Base-by-base conservation (phyloP, 306 rosid species). In the Begonia peltatifolia region DNA sequence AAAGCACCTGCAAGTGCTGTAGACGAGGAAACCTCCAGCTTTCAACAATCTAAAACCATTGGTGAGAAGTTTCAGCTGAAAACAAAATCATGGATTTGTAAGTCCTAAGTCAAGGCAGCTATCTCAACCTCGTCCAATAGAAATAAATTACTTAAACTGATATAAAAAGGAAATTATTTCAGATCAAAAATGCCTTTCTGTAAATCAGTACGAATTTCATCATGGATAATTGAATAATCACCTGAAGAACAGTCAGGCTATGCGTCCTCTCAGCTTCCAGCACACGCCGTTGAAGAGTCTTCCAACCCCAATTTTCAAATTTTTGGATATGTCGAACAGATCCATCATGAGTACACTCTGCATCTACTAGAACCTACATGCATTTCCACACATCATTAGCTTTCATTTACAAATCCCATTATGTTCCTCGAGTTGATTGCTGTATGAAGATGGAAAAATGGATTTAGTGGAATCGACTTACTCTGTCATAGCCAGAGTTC, bases 341-440 rank as follows among this genome's bases (percentile, higher is more conserved):
- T 46, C 99, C 99, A 68, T 90, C 99, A 68, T 90, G 99, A 56
- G 99, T 90, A 73, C 99, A 90, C 62, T 90, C 99, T 59, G 94
- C 99, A 76, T 90, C 99, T 60, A 86, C 95, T 14, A 90, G 94
- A 13, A 86, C 86, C 97, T 90, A 76, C 42, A 67, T 50, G 49
- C 54, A 67, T 60, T 52, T 62, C 58, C 38, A 43, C 25, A 71
- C 42, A 42, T 60, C 23, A 62, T 52, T 12, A 59, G 47, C 25
- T 14, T 47, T 41, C 46, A 13, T 22, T 66, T 38, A 60, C 71
- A 53, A 25, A 53, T 47, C 42, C 56, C 54, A 50, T 14, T 14
- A 17, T 50, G 25, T 3, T 50, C 2, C 35, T 2, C 8, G 15
- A 14, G 17, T 2, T 10, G 22, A 50, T 48, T 14, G 18, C 20